Conservation (phyloP, 768 basidiomycete genomes). For the Lyophyllum decastes region DNA sequence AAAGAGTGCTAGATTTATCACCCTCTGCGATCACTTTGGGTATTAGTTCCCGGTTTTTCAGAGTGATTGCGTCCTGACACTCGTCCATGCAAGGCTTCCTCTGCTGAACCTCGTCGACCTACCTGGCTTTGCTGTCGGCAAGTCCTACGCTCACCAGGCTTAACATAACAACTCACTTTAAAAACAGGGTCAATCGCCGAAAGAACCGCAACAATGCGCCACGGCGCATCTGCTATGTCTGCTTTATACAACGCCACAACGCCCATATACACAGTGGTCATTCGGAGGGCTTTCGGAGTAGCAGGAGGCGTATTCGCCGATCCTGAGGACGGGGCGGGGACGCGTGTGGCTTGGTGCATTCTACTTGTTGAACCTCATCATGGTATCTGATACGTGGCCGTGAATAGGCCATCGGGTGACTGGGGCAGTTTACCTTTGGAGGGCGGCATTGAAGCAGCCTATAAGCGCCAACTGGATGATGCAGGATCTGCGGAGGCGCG, state of each 20-base stretch:
- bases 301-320: slow-evolving; percentile 40
- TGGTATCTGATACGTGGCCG: not conserved
- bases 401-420: slow-evolving; percentile 39
- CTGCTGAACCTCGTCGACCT: slow-evolving; percentile 42
- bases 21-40: slow-evolving; percentile 43
- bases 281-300: slow-evolving; percentile 40
- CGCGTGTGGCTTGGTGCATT: slow-evolving; percentile 38
- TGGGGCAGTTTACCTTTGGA: slow-evolving; percentile 44
- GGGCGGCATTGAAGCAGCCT: slow-evolving; percentile 43
- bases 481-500: slow-evolving; percentile 29
- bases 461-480: slow-evolving; percentile 38
- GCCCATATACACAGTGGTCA: slow-evolving; percentile 39
- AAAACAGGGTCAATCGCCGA: slow-evolving; percentile 27
- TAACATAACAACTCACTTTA: not conserved
- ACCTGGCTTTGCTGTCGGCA: slow-evolving; percentile 41
- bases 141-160: not conserved
- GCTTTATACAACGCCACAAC: slow-evolving; percentile 37
- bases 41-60: slow-evolving; percentile 11
- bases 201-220: slow-evolving; percentile 38
- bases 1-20: slow-evolving; percentile 38
- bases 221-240: slow-evolving; percentile 37
- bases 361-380: not conserved
- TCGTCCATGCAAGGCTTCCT: slow-evolving; percentile 26
- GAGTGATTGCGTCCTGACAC: not conserved
- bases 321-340: slow-evolving; percentile 33